Evolutionary conservation across 108 stramenopile genomes (phyloP).

Genomic region (Cyclotella sp.): DNA sequence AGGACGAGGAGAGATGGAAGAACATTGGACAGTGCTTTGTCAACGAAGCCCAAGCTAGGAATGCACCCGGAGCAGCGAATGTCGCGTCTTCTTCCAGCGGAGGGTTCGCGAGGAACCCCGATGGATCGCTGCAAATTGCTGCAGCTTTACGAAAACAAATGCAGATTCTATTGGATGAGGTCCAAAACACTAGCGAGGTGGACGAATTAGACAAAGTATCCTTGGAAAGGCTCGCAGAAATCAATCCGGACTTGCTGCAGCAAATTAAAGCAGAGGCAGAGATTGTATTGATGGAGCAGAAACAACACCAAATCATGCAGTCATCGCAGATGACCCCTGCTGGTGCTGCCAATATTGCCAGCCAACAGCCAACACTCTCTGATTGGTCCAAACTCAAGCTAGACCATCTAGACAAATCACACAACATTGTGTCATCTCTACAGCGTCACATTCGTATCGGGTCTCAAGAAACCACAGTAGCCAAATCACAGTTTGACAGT

Average conservation of each 20-base stretch:
- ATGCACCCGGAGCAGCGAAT: slow-evolving; percentile 29
- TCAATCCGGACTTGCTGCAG: slow-evolving; percentile 72
- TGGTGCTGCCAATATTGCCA: background rate
- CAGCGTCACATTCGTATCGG: slow-evolving; percentile 57
- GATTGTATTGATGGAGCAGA: slow-evolving; percentile 51
- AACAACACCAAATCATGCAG: slow-evolving; percentile 17
- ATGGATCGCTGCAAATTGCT: slow-evolving; percentile 64
- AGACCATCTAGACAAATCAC: slow-evolving; percentile 60
- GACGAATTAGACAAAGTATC: slow-evolving; percentile 88
- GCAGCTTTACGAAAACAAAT: slow-evolving; percentile 68
- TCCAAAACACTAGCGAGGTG: slow-evolving; percentile 64
- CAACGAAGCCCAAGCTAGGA: slow-evolving; percentile 31
- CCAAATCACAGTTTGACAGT: slow-evolving; percentile 37
- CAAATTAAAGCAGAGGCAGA: slow-evolving; percentile 79
- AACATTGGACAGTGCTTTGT: slow-evolving; percentile 74
- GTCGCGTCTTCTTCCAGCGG: background rate
- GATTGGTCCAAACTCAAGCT: slow-evolving; percentile 76
- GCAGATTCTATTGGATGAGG: slow-evolving; percentile 83
- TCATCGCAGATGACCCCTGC: background rate
- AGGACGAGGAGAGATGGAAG: slow-evolving; percentile 58
- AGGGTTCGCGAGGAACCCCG: slow-evolving; percentile 39
- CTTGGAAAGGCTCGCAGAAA: slow-evolving; percentile 82
- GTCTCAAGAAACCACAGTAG: slow-evolving; percentile 35
- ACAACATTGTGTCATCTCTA: slow-evolving; percentile 62
- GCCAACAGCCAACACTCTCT: slow-evolving; percentile 19